These are phyloP conservation scores for Colletotrichum camelliae DNA, from an alignment of 2,329 filamentous ascomycete genomes.

Conservation along the genomic window DNA sequence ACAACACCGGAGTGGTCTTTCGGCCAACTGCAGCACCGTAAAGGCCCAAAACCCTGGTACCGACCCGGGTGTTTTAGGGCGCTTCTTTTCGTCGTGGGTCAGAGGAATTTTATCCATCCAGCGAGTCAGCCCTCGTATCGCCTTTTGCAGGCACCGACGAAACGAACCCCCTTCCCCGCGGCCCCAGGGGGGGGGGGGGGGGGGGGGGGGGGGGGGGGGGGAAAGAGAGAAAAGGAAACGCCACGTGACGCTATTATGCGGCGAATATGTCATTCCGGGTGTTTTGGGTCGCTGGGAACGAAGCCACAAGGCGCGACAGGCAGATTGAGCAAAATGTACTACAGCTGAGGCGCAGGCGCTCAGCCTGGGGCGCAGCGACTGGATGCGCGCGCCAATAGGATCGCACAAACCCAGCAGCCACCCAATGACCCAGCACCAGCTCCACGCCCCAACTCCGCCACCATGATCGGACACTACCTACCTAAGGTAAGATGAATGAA, in stretches of 20 bases:
- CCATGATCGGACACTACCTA: neutral
- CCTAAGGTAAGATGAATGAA: too few relatives aligned
- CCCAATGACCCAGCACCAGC: neutral
- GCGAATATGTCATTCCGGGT: neutral
- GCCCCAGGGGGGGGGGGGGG: too few relatives aligned
- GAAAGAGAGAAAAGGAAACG: too few relatives aligned
- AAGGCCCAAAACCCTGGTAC: neutral
- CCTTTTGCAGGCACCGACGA: neutral
- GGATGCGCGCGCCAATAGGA: neutral
- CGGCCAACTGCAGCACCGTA: neutral
- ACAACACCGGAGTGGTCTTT: neutral
- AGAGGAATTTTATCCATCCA: neutral
- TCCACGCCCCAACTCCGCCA: neutral
- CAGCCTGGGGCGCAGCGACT: neutral
- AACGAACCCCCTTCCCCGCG: too few relatives aligned
- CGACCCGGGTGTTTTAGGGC: slow-evolving; percentile 9
- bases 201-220: too few relatives aligned
- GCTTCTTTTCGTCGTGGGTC: slow-evolving; percentile 15
- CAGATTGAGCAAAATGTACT: neutral
- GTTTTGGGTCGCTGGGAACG: neutral
- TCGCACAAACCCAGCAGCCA: neutral
- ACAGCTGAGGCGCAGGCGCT: neutral
- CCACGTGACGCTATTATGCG: neutral
- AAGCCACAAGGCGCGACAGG: neutral
- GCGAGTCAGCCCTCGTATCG: neutral